Evolutionary conservation across 306 rosid species (phyloP), one percentile per base, ranked within the genome.

Genomic region (Parietaria judaica): DNA sequence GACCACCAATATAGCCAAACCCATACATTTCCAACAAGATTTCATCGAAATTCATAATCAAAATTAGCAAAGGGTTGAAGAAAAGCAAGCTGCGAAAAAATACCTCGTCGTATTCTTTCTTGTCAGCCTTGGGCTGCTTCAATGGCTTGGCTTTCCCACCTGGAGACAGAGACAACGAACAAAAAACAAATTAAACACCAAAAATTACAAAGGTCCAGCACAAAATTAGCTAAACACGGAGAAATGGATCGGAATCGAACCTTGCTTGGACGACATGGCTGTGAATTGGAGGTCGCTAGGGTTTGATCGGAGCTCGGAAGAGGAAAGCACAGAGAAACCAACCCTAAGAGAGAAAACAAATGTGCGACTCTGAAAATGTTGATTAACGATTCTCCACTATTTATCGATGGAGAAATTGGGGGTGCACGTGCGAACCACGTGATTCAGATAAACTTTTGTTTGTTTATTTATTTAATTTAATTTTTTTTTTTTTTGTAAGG

Each of bases 61-160:
- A 41, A 5, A 41, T 41, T 41, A 41, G 45, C 45, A 41, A 23
- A 41, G 45, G 45, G 0, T 41, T 41, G 9, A 8, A 1, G 9
- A 5, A 41, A 41, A 41, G 7, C 45, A 41, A 41, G 45, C 45
- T 41, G 7, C 45, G 45, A 41, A 1, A 41, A 60, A 55, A 67
- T 82, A 86, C 97, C 86, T 90, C 95, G 59, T 90, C 89, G 70
- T 87, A 87, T 0, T 87, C 97, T 61, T 87, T 90, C 83, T 90
- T 84, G 3, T 85, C 96, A 37, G 79, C 69, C 87, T 90, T 87
- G 61, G 97, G 95, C 44, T 83, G 84, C 95, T 90, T 90, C 89
- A 90, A 69, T 71, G 97, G 97, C 89, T 90, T 90, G 5, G 97
- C 97, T 61, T 90, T 90, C 71, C 97, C 97, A 61, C 97, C 95